Percentiles rank a stretch among this genome's conserved stretches.
phyloP scores from a whole-genome alignment of 768 basidiomycete species.

The Stropharia rugosoannulata region DNA sequence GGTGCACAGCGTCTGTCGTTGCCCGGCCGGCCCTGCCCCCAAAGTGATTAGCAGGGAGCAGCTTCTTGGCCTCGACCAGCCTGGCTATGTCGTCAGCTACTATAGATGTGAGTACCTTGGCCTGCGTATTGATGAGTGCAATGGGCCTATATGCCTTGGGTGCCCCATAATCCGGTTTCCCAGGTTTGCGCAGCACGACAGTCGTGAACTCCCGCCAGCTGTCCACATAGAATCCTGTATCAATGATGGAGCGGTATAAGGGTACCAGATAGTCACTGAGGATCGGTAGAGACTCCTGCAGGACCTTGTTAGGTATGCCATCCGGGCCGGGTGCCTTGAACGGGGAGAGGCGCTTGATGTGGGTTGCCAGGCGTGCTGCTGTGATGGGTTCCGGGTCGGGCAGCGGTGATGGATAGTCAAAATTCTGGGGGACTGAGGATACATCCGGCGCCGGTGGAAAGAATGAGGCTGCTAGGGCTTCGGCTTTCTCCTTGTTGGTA shows the following conservation, averaged over 20 bases:
- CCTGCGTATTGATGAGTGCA: conserved; percentile 29
- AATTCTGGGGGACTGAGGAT: conserved; percentile 1
- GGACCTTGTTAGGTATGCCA: conserved; percentile 28
- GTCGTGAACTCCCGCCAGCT: conserved; percentile 24
- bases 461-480: conserved; percentile 21
- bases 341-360: conserved; percentile 25
- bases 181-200: conserved; percentile 34
- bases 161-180: conserved; percentile 29
- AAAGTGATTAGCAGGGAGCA: conserved; percentile 36
- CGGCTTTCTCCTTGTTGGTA: conserved; percentile 15
- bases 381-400: conserved; percentile 19
- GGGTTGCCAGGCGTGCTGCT: conserved; percentile 20
- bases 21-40: conserved; percentile 35
- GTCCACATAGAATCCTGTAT: conserved; percentile 15
- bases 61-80: conserved; percentile 23
- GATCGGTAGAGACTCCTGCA: conserved; percentile 19
- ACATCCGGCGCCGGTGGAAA: conserved; percentile 21
- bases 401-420: conserved; percentile 24
- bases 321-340: conserved; percentile 31
- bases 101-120: conserved; percentile 25
- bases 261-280: conserved; percentile 19
- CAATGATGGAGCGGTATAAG: conserved; percentile 28
- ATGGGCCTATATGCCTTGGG: conserved; percentile 37
- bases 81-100: conserved; percentile 21
- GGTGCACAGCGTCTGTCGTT: conserved; percentile 34